Evolutionary conservation across 2,329 filamentous ascomycete genomes (phyloP), one percentile per base, ranked within the genome.

Genomic region (Coniochaeta pulveracea): DNA sequence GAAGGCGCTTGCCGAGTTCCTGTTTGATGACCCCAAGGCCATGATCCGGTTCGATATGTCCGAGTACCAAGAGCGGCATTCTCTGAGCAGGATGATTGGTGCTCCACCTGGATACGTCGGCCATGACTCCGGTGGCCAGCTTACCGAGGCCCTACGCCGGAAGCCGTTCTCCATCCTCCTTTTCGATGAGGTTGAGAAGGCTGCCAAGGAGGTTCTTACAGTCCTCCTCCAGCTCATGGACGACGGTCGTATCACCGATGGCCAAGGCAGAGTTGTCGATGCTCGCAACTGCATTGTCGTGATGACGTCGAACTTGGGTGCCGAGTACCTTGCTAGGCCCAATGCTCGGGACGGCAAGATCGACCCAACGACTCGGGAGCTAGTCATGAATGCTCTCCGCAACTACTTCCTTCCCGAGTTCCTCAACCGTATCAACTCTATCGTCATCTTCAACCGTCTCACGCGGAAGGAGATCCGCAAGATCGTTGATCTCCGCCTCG

Each of bases 1-100:
- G 43, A 98, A 98, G 61, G 91, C 89, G 11, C 70, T 98, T 38
- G 91, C 91, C 31, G 91, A 98, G 57, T 98, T 98, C 65, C 68
- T 98, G 18, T 98, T 98, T 63, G 91, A 98, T 53, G 91, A 98
- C 47, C 64, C 89, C 17, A 95, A 95, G 64, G 69, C 89, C 21
- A 96, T 98, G 91, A 94, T 98, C 48, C 82, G 91, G 24, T 93
- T 98, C 63, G 91, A 98, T 55, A 98, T 98, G 91, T 96, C 89
- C 5, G 91, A 98, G 59, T 98, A 98, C 58, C 93, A 98, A 58
- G 91, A 98, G 60, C 80, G 89, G 5, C 91, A 98, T 56, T 82
- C 89, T 1, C 73, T 98, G 10, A 93, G 85, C 54, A 78, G 91
- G 39, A 95, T 98, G 85, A 98, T 98, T 47, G 91, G 91, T 54